These are phyloP conservation scores for Aspergillus alliaceus DNA, from an alignment of 2,329 filamentous ascomycete genomes.

Conservation along the genomic window DNA sequence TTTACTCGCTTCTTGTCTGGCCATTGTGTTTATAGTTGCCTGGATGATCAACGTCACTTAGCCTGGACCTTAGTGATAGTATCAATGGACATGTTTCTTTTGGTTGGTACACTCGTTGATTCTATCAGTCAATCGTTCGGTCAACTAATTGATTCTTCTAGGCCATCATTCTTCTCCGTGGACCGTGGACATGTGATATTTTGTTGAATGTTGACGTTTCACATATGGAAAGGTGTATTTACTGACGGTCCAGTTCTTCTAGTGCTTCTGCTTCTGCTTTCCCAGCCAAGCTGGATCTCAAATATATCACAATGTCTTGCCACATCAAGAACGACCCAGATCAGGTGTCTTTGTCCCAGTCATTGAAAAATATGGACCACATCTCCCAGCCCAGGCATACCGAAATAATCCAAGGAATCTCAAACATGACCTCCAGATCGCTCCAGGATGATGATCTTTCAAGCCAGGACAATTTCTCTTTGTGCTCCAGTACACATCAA, in stretches of 20 bases:
- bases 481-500: slow-evolving; percentile 40
- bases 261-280: slow-evolving; percentile 29
- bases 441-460: slow-evolving; percentile 46
- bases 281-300: slow-evolving; percentile 18
- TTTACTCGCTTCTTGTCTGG: slow-evolving; percentile 3
- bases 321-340: slow-evolving; percentile 39
- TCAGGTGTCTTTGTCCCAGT: slow-evolving; percentile 37
- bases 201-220: slow-evolving; percentile 13
- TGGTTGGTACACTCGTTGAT: slow-evolving; percentile 11
- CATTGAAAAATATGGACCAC: slow-evolving; percentile 33
- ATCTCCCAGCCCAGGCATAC: slow-evolving; percentile 36
- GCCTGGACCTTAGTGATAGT: slow-evolving; percentile 8
- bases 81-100: not conserved
- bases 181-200: slow-evolving; percentile 22
- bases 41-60: slow-evolving; percentile 5
- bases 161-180: not conserved
- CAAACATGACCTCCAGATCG: slow-evolving; percentile 40
- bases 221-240: slow-evolving; percentile 23
- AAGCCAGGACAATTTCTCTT: slow-evolving; percentile 42
- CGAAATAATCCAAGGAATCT: slow-evolving; percentile 37
- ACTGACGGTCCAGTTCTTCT: slow-evolving; percentile 33
- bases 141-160: slow-evolving; percentile 3
- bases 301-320: slow-evolving; percentile 37
- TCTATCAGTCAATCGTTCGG: not conserved
- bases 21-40: slow-evolving; percentile 1